Base-by-base conservation (phyloP, 2,329 filamentous ascomycete species). In the Arthrobotrys megalospora region DNA sequence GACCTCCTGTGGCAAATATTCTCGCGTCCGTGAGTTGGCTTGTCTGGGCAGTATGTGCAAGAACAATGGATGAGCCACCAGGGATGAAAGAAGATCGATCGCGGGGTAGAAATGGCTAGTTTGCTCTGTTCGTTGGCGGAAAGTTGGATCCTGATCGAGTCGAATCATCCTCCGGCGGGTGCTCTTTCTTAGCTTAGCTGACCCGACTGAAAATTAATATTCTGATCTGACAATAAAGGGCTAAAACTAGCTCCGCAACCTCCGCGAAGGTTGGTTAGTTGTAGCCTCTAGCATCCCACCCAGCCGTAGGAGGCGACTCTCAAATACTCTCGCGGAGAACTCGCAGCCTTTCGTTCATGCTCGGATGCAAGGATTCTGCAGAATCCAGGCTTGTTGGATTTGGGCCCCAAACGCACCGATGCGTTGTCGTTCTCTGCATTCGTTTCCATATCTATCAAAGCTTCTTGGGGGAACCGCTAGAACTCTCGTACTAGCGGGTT, bases 191-290 rank as follows among this genome's bases (percentile, higher is more conserved):
- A 43, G 8, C 12, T 3, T 53, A 14, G 19, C 28, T 14, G 14
- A 38, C 12, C 62, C 48, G n/a, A 16, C 12, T 16, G 19, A 24
- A 24, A n/a, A 50, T 50, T 50, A 50, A 45, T 38, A 38, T 16
- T 64, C 28, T 28, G 32, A 52, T 19, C 47, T 48, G 64, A 28
- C 41, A 21, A 10, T 28, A 38, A 50, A 60, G 14, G 28, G 28
- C 14, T n/a, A 16, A 38, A 45, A 50, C 55, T 63, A 65, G 62
- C 60, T 73, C 69, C 69, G 69, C 50, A 60, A 41, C 48, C 60
- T 60, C 69, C 60, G 60, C 48, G 48, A 71, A 55, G 34, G 21
- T n/a, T 28, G 10, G 55, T n/a, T 11, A 24, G 10, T 36, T 6
- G 32, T 41, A 41, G 34, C 24, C 21, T 32, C 10, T 53, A 47